Evolutionary conservation across 108 stramenopile species (phyloP).

Genomic region (Pseudonitzschia delicatissima): DNA sequence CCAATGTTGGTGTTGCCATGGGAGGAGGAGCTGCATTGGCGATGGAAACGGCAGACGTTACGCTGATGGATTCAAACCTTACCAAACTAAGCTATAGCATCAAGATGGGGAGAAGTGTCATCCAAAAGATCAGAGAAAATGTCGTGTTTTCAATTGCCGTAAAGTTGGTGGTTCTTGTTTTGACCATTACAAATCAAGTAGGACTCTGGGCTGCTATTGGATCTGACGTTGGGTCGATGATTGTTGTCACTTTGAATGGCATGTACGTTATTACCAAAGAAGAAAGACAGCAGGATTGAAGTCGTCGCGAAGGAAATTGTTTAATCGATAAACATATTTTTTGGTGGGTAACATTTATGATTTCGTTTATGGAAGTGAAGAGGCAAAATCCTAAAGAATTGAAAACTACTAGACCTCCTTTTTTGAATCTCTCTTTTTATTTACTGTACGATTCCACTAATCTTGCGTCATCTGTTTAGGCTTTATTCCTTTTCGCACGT

Average conservation of each 20-base stretch:
- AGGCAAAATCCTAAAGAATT: no score
- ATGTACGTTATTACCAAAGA: conserved; percentile 51
- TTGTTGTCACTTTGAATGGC: conserved; percentile 75
- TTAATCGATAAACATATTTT: background rate
- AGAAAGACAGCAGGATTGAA: background rate
- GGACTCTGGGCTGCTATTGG: conserved; percentile 65
- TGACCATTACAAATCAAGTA: conserved; percentile 56
- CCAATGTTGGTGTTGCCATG: conserved; percentile 96
- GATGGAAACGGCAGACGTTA: conserved; percentile 84
- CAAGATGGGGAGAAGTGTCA: conserved; percentile 58
- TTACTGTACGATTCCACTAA: no score
- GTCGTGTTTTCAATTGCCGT: conserved; percentile 57
- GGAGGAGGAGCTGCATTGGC: conserved; percentile 94
- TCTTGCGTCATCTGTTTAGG: no score
- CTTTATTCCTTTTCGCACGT: no score
- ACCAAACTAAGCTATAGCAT: conserved; percentile 56
- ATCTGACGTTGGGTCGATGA: conserved; percentile 80
- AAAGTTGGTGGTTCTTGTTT: conserved; percentile 63
- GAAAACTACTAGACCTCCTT: no score
- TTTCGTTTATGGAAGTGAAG: no score
- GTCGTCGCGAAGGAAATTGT: background rate
- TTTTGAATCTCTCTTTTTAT: no score
- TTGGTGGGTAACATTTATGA: no score
- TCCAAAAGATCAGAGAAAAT: conserved; percentile 68
- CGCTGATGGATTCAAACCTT: conserved; percentile 75